Evolutionary conservation across 73 alveolate species (phyloP), one percentile per base, ranked within the genome.

Genomic region (Uronychia binucleata): DNA sequence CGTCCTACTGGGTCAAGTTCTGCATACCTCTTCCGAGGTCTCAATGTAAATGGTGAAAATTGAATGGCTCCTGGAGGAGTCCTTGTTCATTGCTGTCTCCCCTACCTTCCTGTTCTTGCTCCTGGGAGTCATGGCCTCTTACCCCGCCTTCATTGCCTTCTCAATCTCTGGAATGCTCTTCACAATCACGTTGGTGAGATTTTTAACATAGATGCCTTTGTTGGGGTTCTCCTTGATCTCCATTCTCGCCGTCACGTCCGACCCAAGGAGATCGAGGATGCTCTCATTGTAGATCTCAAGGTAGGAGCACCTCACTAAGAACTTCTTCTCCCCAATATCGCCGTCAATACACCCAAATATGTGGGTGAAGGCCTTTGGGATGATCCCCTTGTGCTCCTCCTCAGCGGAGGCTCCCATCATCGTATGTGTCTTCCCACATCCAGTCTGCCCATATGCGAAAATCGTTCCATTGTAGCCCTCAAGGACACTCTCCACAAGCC

Each of bases 241-340:
- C 77, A 96, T 87, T 85, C 92, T 90, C 26, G 88, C 96, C 58
- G 84, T 93, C 33, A 59, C 88, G 78, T 94, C 90, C 35, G 88
- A 88, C 26, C 94, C 97, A 74, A 98, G 92, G 60, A 98, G 83
- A 89, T 98, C 99, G 29, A 96, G 93, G 58, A 98, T 96, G 86
- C 96, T 98, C 91, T 98, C 99, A 79, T 98, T 98, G 89, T 98
- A 98, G 33, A 98, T 98, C 86, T 98, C 99, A 30, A 97, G 94
- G 90, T 92, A 98, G 31, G 99, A 94, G 79, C 99, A 97, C 58
- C 99, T 46, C 5, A 98, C 98, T 81, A 98, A 92, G 85, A 88
- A 97, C 85, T 88, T 93, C 81, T 94, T 96, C 29, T 90, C 96
- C 75, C 93, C 93, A 8, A 93, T 89, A 79, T 96, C 98, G 29